These are phyloP conservation scores for Nicotiana noctiflora DNA, from an alignment of 257 asterid species.

Conservation along the genomic window DNA sequence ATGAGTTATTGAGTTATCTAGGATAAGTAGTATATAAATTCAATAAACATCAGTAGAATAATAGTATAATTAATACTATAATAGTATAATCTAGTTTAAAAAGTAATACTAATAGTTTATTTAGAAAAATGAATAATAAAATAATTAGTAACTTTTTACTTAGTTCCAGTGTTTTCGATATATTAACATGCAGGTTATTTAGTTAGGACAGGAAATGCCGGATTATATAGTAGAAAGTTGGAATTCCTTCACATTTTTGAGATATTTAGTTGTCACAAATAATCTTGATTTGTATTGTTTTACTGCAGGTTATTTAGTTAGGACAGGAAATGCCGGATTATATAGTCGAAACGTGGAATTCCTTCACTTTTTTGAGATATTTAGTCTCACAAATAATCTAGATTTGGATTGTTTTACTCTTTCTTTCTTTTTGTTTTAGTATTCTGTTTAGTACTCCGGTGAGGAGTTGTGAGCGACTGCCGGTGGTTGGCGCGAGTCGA, in stretches of 20 bases:
- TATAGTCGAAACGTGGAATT: neutral
- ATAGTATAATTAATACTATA: neutral
- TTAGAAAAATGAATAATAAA: neutral
- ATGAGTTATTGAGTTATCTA: neutral
- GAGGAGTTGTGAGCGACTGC: no score
- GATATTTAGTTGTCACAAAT: neutral
- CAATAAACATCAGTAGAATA: neutral
- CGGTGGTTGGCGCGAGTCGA: no score
- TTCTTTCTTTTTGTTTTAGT: neutral
- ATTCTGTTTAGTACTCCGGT: no score
- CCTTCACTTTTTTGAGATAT: neutral
- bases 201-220: neutral
- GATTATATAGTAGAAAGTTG: neutral
- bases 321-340: neutral
- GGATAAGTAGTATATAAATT: neutral
- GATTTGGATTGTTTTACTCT: neutral
- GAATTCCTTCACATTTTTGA: neutral
- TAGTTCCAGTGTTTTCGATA: neutral
- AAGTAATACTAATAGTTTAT: neutral
- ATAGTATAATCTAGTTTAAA: neutral
- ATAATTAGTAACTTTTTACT: neutral
- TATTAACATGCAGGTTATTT: neutral
- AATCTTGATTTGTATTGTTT: neutral
- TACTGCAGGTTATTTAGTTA: neutral
- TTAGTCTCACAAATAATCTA: neutral